Evolutionary conservation across 2,329 filamentous ascomycete species (phyloP).

Genomic region (Byssochlamys sp.): DNA sequence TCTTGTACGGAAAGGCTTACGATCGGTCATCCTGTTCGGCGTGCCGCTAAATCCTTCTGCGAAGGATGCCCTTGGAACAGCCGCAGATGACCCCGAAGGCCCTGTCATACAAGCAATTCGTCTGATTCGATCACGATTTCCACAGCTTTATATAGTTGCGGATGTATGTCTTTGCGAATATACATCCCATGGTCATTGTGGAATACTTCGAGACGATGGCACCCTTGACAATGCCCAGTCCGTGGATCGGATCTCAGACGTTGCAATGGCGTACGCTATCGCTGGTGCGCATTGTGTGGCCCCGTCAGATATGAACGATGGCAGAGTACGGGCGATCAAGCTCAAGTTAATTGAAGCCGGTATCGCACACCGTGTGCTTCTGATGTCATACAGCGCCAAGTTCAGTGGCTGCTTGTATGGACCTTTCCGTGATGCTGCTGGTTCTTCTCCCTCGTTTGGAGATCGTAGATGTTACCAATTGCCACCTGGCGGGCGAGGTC

Average conservation of each 20-base stretch:
- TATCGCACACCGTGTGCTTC: conserved; percentile 76
- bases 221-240: conserved; percentile 86
- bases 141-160: conserved; percentile 77
- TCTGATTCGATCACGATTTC: conserved; percentile 73
- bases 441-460: conserved; percentile 80
- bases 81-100: conserved; percentile 84
- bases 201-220: conserved; percentile 86
- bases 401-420: conserved; percentile 95
- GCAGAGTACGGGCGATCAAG: conserved; percentile 93
- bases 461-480: conserved; percentile 96
- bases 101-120: conserved; percentile 83
- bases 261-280: conserved; percentile 93
- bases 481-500: conserved; percentile 79
- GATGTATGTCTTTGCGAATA: conserved; percentile 99
- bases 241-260: conserved; percentile 88
- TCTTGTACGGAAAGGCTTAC: conserved; percentile 78
- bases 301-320: conserved; percentile 98
- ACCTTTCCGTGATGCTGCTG: conserved; percentile 91
- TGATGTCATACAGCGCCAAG: conserved; percentile 98
- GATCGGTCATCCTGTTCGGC: conserved; percentile 90
- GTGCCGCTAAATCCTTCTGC: conserved; percentile 70
- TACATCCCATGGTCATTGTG: conserved; percentile 94
- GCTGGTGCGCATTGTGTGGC: conserved; percentile 95
- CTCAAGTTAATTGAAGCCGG: conserved; percentile 92
- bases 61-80: conserved; percentile 85